Evolutionary conservation across 345 rosid species (phyloP).

Genomic region (Salix viminalis): DNA sequence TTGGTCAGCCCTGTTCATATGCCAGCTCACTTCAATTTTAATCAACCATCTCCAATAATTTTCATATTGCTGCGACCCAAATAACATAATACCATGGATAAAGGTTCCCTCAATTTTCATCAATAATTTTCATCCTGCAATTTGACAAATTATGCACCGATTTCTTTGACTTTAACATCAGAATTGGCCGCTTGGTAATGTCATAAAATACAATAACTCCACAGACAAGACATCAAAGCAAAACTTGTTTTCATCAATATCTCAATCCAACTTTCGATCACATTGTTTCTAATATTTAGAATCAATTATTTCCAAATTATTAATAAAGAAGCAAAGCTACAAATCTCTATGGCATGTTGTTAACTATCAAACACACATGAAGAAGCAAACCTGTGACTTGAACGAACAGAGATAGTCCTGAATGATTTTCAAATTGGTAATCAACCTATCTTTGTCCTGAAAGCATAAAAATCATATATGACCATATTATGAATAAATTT

Average conservation of each 20-base stretch:
- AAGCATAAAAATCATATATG: background rate
- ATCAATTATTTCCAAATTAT: background rate
- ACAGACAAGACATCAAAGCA: background rate
- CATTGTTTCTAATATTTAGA: background rate
- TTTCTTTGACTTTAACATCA: background rate
- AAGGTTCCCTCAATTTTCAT: background rate
- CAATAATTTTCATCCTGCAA: background rate
- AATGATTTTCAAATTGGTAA: conserved; percentile 71
- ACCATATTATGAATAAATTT: background rate
- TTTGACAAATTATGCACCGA: background rate
- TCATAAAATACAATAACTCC: background rate
- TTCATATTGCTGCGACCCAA: background rate
- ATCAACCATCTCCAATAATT: background rate
- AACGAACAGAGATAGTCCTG: conserved; percentile 91
- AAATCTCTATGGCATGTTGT: background rate
- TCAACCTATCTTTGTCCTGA: conserved; percentile 74
- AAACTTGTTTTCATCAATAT: background rate
- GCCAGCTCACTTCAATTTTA: background rate
- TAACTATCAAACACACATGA: conserved; percentile 8
- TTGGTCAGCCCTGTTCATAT: background rate
- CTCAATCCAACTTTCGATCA: background rate
- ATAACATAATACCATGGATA: background rate
- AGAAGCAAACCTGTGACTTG: conserved; percentile 56
- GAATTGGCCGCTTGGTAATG: background rate
- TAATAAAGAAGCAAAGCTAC: background rate